phyloP scores from a whole-genome alignment of 78 protist species.

The Polysphondylium violaceum region DNA sequence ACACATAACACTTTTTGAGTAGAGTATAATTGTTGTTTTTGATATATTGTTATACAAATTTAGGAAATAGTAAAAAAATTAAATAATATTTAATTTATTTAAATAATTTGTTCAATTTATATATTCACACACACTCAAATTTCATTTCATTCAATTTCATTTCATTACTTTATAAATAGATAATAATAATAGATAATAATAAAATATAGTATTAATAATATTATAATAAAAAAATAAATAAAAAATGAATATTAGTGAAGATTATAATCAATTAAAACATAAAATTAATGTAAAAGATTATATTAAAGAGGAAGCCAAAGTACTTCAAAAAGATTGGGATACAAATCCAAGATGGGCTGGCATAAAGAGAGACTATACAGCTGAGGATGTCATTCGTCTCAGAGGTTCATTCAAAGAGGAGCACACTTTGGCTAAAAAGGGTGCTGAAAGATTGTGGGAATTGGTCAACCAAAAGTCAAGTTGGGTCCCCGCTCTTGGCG shows the following conservation, averaged over 20 bases:
- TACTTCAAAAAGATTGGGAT: slow-evolving; percentile 82
- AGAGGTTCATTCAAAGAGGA: slow-evolving; percentile 84
- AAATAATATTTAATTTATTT: too few species aligned
- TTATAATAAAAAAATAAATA: too few species aligned
- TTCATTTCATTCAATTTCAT: too few species aligned
- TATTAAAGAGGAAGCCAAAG: slow-evolving; percentile 56
- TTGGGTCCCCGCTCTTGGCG: slow-evolving; percentile 66
- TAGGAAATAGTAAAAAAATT: too few species aligned
- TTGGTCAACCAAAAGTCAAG: slow-evolving; percentile 33
- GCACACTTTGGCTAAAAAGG: slow-evolving; percentile 36
- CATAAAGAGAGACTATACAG: slow-evolving; percentile 82
- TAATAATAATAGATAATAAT: too few species aligned
- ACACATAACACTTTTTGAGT: too few species aligned
- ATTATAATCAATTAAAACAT: neutral
- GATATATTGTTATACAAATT: too few species aligned
- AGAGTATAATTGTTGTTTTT: too few species aligned
- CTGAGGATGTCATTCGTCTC: slow-evolving; percentile 88
- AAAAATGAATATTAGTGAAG: slow-evolving; percentile 10
- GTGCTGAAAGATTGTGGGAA: slow-evolving; percentile 50
- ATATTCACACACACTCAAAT: too few species aligned
- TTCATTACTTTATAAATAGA: too few species aligned
- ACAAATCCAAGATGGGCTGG: slow-evolving; percentile 84
- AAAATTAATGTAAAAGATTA: slow-evolving; percentile 41
- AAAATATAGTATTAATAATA: too few species aligned
- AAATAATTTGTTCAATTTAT: too few species aligned